Evolutionary conservation across 371 early-diverging fungal species (phyloP).

Genomic region (Actinomucor elegans): DNA sequence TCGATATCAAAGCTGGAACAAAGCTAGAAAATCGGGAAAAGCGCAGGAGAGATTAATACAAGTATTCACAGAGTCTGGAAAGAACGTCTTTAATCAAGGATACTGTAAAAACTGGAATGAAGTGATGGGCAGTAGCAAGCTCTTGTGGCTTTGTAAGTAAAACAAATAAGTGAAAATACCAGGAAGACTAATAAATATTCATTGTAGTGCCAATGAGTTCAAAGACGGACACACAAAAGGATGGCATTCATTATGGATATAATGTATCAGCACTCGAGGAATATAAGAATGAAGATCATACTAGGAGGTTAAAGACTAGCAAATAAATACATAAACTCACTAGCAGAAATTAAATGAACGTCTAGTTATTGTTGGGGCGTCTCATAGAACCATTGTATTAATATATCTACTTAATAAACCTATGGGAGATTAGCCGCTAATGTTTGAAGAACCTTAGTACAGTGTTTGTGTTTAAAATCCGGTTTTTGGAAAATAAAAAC

Average conservation of each 20-base stretch:
- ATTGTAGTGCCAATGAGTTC: constrained; percentile 15
- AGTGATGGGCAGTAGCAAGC: constrained; percentile 29
- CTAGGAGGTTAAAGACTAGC: background rate
- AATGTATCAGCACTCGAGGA: constrained; percentile 5
- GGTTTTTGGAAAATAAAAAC: no score
- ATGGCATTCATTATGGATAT: constrained; percentile 22
- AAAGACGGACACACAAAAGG: background rate
- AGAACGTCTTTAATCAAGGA: constrained; percentile 43
- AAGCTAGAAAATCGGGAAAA: constrained; percentile 3
- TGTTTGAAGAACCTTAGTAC: no score
- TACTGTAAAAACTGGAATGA: constrained; percentile 29
- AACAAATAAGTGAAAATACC: no score
- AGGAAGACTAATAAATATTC: background rate
- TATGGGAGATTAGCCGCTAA: no score
- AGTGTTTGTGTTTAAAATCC: no score
- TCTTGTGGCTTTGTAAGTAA: constrained; percentile 36
- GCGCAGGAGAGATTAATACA: constrained; percentile 4
- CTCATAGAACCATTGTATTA: no score
- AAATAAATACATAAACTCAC: background rate
- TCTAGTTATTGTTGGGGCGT: no score
- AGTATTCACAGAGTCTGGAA: constrained; percentile 28
- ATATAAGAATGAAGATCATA: constrained; percentile 13
- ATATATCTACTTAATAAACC: no score
- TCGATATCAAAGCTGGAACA: constrained; percentile 28
- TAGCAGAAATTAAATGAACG: no score